Conservation (phyloP, 495 filamentous ascomycete species). For the Hyphodiscus hymeniophilus region DNA sequence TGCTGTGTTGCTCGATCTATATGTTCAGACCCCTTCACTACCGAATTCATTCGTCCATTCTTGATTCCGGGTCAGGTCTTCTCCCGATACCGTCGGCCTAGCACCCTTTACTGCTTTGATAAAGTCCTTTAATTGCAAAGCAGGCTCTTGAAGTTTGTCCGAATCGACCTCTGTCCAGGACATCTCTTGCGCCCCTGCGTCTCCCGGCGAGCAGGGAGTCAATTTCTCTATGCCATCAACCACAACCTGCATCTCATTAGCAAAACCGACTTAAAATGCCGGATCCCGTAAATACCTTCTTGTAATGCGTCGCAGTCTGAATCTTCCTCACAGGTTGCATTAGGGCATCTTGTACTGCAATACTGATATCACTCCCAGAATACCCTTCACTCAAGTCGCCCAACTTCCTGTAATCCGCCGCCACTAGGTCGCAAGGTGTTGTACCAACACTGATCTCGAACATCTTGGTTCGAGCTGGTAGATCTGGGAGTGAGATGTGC, state of each 20-base stretch:
- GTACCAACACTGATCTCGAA: slow-evolving; percentile 89
- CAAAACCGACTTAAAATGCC: not conserved
- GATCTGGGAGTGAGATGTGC: slow-evolving; percentile 86
- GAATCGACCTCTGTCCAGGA: slow-evolving; percentile 81
- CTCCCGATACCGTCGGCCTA: slow-evolving; percentile 78
- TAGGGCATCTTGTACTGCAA: slow-evolving; percentile 91
- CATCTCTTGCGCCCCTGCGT: slow-evolving; percentile 80
- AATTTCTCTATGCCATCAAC: slow-evolving; percentile 66
- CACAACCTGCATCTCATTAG: slow-evolving; percentile 45
- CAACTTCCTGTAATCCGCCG: slow-evolving; percentile 68
- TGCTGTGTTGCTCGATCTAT: no score
- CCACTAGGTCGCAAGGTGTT: slow-evolving; percentile 78
- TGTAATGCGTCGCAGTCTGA: slow-evolving; percentile 97
- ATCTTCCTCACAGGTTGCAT: slow-evolving; percentile 99
- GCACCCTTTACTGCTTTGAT: slow-evolving; percentile 82
- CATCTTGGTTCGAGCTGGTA: slow-evolving; percentile 88
- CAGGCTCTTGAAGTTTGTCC: slow-evolving; percentile 76
- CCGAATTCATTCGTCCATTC: slow-evolving; percentile 98
- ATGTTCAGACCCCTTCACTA: slow-evolving; percentile 62
- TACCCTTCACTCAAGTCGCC: slow-evolving; percentile 84
- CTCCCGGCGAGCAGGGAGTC: slow-evolving; percentile 92
- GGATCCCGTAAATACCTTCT: slow-evolving; percentile 55
- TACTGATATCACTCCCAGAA: slow-evolving; percentile 91
- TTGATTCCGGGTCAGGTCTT: slow-evolving; percentile 73
- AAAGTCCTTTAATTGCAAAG: slow-evolving; percentile 85